These are phyloP conservation scores for Pelomyxa schiedti DNA, from an alignment of 78 protist species.

Conservation along the genomic window DNA sequence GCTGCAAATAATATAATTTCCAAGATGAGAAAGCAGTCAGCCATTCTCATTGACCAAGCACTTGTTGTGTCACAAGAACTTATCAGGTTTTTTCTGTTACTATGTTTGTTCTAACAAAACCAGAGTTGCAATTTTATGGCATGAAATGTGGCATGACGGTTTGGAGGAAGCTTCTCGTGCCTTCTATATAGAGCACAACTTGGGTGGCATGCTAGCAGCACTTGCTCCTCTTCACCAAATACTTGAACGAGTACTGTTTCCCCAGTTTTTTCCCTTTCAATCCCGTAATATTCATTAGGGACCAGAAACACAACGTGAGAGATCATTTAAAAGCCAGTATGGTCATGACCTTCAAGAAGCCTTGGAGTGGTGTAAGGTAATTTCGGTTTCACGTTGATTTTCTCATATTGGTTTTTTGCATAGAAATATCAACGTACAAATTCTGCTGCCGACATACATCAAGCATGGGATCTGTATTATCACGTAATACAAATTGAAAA, in stretches of 20 bases:
- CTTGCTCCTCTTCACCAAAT: constrained; percentile 60
- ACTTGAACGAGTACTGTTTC: neutral
- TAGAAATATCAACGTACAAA: constrained; percentile 41
- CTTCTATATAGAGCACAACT: constrained; percentile 77
- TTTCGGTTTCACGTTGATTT: neutral
- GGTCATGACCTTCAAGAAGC: no score
- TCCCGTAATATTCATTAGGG: neutral
- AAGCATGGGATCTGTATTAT: constrained; percentile 96
- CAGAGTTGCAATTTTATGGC: constrained; percentile 95
- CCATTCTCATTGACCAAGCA: constrained; percentile 74
- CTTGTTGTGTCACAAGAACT: constrained; percentile 78
- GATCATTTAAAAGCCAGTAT: no score
- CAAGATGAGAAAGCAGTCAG: constrained; percentile 43
- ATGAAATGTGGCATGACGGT: constrained; percentile 96
- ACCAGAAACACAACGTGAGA: no score
- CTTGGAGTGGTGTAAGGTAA: no score
- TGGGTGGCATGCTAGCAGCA: constrained; percentile 73
- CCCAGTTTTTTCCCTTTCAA: neutral
- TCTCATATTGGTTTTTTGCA: neutral
- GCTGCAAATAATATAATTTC: constrained; percentile 52
- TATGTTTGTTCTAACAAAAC: no score
- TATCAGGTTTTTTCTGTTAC: no score
- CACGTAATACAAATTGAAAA: neutral
- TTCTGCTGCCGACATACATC: constrained; percentile 52
- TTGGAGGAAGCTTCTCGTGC: constrained; percentile 88